Evolutionary conservation across 257 asterid species (phyloP), one percentile per base, ranked within the genome.

Genomic region (Primulina huaijiensis): DNA sequence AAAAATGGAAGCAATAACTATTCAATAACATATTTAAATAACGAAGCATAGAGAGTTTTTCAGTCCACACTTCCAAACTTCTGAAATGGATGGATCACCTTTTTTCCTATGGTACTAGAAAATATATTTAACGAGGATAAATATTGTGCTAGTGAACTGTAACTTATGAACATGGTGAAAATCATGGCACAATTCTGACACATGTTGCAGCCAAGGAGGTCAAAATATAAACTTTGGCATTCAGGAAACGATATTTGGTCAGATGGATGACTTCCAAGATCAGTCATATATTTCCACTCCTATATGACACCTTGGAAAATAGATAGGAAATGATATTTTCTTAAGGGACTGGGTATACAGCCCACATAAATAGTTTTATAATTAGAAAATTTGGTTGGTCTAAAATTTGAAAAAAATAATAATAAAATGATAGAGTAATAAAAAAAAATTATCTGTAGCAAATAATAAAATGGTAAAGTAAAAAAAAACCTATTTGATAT

Each of bases 11-110:
- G 21, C 29, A 27, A 60, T 29, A 5, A 50, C 56, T 14, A 5
- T 50, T 50, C 56, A 16, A 29, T 16, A 16, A 62, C 8, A 29
- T 29, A 61, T 4, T 12, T 8, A 31, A 2, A 10, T 1, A 27
- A 11, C 34, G 12, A 21, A 69, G 19, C 34, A 25, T 65, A 33
- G 65, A 37, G 8, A 38, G 60, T 25, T 34, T 6, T 25, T 25
- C 14, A 21, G 46, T 68, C 67, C n/a, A 56, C 69, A 33, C 46
- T 30, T 46, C 31, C 68, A 62, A 61, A 67, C 58, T 71, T 63
- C 58, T 46, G 56, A 30, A 23, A 61, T 57, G 65, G 56, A 55
- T 33, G 7, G 23, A 65, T 66, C 43, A 40, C n/a, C 11, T 20
- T 67, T 59, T 17, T 64, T 21, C 53, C 23, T 11, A 10, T 65